phyloP scores from a whole-genome alignment of 495 filamentous ascomycete genomes.

The Apiosordaria backusii region DNA sequence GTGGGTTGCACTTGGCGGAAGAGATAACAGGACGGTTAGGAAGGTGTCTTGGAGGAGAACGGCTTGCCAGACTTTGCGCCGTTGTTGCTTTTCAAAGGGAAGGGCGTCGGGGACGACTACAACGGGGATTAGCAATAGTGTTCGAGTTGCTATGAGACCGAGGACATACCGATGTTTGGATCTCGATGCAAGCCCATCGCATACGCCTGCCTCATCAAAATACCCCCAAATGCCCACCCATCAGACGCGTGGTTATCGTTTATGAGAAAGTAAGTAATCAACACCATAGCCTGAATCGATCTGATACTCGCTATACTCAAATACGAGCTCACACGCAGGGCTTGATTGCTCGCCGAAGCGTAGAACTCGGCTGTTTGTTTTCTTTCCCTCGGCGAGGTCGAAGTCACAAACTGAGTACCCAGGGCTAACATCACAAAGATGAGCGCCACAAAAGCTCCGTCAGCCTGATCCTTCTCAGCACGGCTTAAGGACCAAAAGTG shows the following conservation, averaged over 20 bases:
- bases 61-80: constrained; percentile 71
- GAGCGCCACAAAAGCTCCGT: constrained; percentile 60
- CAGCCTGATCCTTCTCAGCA: constrained; percentile 48
- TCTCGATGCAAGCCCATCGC: constrained; percentile 73
- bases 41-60: constrained; percentile 74
- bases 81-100: constrained; percentile 62
- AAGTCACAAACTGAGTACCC: constrained; percentile 66
- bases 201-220: constrained; percentile 66
- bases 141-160: neutral
- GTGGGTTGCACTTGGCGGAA: constrained; percentile 68
- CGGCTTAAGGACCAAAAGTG: constrained; percentile 59
- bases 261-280: constrained; percentile 72
- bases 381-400: constrained; percentile 51
- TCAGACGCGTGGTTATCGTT: constrained; percentile 75
- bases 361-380: constrained; percentile 74
- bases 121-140: neutral
- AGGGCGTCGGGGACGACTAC: constrained; percentile 54
- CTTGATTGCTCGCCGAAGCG: constrained; percentile 67
- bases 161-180: constrained; percentile 57
- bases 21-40: constrained; percentile 67
- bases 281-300: constrained; percentile 70
- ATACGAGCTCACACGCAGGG: constrained; percentile 63
- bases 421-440: constrained; percentile 67
- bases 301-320: constrained; percentile 61
- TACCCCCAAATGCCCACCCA: constrained; percentile 71